Base-by-base conservation (phyloP, 805 yeast genomes). In the Lachancea quebecensis region DNA sequence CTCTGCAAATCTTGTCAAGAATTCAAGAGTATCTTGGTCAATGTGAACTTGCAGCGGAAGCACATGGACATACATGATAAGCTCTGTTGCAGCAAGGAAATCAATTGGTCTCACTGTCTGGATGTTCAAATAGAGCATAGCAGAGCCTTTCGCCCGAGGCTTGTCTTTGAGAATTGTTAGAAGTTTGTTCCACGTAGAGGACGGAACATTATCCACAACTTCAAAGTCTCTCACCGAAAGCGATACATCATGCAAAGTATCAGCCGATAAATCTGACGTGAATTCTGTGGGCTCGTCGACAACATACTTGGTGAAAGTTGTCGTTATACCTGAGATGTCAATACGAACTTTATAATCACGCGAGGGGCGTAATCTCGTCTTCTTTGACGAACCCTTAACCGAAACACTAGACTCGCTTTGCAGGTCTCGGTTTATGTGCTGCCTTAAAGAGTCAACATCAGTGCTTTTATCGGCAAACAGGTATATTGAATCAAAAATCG, bases 11-110 rank as follows among this genome's bases (percentile, higher is more conserved):
- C 96, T 69, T 0, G 79, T 77, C 29, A 89, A 54, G 52, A 91
- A 90, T 45, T 89, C 96, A 15, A 89, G 69, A 0, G 97, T 86
- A 57, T 91, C 98, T 61, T 93, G 99, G 62, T 93, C 98, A 37
- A 93, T 79, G 59, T 87, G 88, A 12, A 93, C 63, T 42, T 96
- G 70, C 37, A 93, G 57, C 0, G 99, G 99, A 15, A 85, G 67
- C 0, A 87, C 65, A 4, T 51, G 43, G 1, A 81, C 68, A 21
- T 71, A 66, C 38, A 87, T 49, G 1, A 77, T 66, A 16, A 81
- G 59, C 56, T 90, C 98, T 1, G 85, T 71, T 1, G 86, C 82
- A n/a, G 81, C 81, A 30, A 88, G 56, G 9, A 66, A 59, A 0
- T 78, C 67, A 10, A 79, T 75, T 0, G 95, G 95, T 45, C 87